Percentiles rank a stretch among this genome's conserved stretches.
Conservation (phyloP, 768 basidiomycete species). For the Mycena chlorophos region DNA sequence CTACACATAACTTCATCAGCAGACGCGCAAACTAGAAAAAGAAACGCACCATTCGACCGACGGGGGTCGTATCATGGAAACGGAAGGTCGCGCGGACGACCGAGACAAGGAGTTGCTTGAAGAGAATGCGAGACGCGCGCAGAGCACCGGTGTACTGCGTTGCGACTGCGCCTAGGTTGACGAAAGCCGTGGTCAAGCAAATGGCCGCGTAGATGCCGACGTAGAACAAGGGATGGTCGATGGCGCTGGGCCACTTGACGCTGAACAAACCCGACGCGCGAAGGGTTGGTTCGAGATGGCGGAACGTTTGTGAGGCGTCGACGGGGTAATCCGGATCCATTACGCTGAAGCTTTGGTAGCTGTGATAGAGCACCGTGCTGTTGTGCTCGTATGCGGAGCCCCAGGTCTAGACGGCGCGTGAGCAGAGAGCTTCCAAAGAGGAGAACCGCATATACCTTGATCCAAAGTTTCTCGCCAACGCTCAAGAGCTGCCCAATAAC, state of each 20-base stretch:
- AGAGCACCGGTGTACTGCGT: slow-evolving; percentile 61
- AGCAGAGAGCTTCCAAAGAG: background rate
- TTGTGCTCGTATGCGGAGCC: background rate
- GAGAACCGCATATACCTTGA: slow-evolving; percentile 40
- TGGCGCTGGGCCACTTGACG: slow-evolving; percentile 46
- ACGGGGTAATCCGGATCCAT: background rate
- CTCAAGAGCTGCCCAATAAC: slow-evolving; percentile 47
- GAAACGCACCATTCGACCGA: slow-evolving; percentile 79
- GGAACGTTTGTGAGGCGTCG: background rate
- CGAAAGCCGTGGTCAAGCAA: slow-evolving; percentile 27
- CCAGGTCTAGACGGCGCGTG: background rate
- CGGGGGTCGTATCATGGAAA: slow-evolving; percentile 59
- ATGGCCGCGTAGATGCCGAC: slow-evolving; percentile 65
- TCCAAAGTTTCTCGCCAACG: slow-evolving; percentile 68
- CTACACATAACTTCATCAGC: no score
- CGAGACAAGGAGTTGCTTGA: slow-evolving; percentile 55
- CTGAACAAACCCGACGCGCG: slow-evolving; percentile 26
- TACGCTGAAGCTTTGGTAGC: background rate
- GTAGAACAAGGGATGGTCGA: slow-evolving; percentile 68
- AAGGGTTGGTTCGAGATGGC: slow-evolving; percentile 24
- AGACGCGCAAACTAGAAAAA: no score
- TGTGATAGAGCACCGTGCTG: background rate
- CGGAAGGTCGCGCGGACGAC: slow-evolving; percentile 83
- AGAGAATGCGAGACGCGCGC: slow-evolving; percentile 45
- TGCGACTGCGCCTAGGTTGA: background rate